Base-by-base conservation (phyloP, 306 rosid species). In the Fragaria ananassa region DNA sequence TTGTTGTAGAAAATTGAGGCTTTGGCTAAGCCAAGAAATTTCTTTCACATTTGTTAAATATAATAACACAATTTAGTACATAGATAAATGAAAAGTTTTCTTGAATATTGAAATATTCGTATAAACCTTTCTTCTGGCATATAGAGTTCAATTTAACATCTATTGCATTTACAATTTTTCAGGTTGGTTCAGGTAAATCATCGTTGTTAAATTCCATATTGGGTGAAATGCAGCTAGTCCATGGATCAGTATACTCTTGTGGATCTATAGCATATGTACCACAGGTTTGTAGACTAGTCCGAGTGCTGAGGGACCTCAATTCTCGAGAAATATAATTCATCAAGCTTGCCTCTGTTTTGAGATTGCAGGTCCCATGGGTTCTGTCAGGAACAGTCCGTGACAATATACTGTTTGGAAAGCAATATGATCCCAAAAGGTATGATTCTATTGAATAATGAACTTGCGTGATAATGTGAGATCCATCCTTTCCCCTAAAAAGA, bases 121-220 rank as follows among this genome's bases (percentile, higher is more conserved):
- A 44, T 29, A 41, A 58, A 19, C 23, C 0, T 8, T 47, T 66
- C 15, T 14, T 17, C n/a, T 29, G 49, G 19, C 31, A 25, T 8
- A 9, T 17, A 49, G 72, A 34, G 41, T 37, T 50, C 21, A 71
- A 15, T 71, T 70, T 35, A 34, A 68, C 25, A 58, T 27, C 31
- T 50, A 42, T 15, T 74, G 45, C 68, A 74, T 65, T 47, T 17
- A 62, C 76, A 42, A 45, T 75, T 78, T 76, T 75, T 86, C 90
- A 94, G 98, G 96, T 94, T 88, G 98, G 98, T 76, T 94, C 98
- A 23, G 97, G 98, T 62, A 94, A 94, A 84, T 92, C 98, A 72
- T 94, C 97, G 76, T 73, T 93, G 70, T 65, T 93, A 73, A 85
- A 86, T 89, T 88, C 96, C 66, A 82, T 94, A 79, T 88, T 94